These are phyloP conservation scores for Lanmaoa pseudosensibilis DNA, from an alignment of 768 basidiomycete genomes.

Conservation along the genomic window DNA sequence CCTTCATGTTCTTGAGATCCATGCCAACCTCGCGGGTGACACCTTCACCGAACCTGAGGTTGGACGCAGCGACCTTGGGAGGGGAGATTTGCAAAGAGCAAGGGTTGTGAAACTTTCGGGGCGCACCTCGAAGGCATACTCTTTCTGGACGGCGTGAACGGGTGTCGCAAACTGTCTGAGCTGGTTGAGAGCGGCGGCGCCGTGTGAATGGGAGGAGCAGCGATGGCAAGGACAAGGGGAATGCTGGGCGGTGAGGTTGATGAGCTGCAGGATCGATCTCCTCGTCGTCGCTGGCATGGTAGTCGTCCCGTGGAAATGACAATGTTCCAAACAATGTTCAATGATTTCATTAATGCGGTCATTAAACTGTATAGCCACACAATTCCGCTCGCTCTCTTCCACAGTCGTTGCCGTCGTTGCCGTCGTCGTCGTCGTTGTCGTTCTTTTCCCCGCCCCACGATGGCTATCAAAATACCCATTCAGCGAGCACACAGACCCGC, in stretches of 20 bases:
- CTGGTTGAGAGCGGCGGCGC: slow-evolving; percentile 54
- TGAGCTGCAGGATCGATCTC: slow-evolving; percentile 67
- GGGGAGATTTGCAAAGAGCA: background rate
- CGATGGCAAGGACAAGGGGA: slow-evolving; percentile 80
- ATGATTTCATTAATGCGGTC: no score
- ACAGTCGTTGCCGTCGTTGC: no score
- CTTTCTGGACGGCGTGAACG: slow-evolving; percentile 68
- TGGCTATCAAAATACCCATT: slow-evolving; percentile 50
- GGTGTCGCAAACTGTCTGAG: slow-evolving; percentile 78
- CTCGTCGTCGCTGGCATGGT: slow-evolving; percentile 51
- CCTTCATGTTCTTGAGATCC: slow-evolving; percentile 93
- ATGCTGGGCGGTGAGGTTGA: slow-evolving; percentile 67
- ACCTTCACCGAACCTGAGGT: slow-evolving; percentile 86
- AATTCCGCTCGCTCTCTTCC: no score
- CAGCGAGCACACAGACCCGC: slow-evolving; percentile 41
- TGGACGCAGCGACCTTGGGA: slow-evolving; percentile 76
- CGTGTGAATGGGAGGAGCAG: slow-evolving; percentile 44
- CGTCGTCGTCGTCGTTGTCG: background rate
- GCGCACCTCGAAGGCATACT: slow-evolving; percentile 87
- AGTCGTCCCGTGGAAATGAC: background rate
- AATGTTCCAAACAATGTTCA: no score
- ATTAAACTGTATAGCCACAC: no score
- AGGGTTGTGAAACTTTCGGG: background rate
- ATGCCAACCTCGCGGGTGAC: slow-evolving; percentile 90
- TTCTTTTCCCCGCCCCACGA: slow-evolving; percentile 7